phyloP scores from a whole-genome alignment of 2,329 filamentous ascomycete species.

The Rutstroemia sp. region DNA sequence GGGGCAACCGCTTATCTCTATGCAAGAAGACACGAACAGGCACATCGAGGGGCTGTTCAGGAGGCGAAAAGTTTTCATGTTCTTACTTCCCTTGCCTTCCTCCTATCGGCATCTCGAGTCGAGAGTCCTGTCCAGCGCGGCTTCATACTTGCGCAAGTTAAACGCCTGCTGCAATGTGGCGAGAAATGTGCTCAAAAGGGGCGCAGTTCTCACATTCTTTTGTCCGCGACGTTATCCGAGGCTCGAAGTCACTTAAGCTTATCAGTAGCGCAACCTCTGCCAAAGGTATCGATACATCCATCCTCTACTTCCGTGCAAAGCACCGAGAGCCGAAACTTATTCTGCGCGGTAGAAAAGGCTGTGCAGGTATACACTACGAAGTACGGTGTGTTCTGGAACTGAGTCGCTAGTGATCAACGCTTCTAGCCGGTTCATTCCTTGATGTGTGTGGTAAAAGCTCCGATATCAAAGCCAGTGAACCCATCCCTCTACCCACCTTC shows the following conservation, averaged over 20 bases:
- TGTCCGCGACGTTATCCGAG: no score
- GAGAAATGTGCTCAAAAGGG: background rate
- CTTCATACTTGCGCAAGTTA: background rate
- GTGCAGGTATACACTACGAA: background rate
- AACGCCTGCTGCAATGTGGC: background rate
- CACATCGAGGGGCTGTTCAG: background rate
- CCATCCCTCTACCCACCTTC: background rate
- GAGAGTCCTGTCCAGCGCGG: background rate
- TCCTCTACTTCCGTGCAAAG: background rate
- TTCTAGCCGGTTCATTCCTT: no score
- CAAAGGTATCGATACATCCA: background rate
- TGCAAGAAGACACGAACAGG: background rate
- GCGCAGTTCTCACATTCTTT: background rate
- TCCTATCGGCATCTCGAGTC: background rate
- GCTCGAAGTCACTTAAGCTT: no score
- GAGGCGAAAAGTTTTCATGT: background rate
- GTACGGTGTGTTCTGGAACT: background rate
- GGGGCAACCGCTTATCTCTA: background rate
- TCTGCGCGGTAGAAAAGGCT: background rate
- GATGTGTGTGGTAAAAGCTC: background rate
- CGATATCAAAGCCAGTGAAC: background rate
- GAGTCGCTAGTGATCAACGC: background rate
- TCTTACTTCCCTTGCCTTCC: background rate
- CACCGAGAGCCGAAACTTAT: background rate
- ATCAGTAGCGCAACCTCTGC: no score